phyloP scores from a whole-genome alignment of 345 rosid genomes.

The Gossypium rotundifolium region DNA sequence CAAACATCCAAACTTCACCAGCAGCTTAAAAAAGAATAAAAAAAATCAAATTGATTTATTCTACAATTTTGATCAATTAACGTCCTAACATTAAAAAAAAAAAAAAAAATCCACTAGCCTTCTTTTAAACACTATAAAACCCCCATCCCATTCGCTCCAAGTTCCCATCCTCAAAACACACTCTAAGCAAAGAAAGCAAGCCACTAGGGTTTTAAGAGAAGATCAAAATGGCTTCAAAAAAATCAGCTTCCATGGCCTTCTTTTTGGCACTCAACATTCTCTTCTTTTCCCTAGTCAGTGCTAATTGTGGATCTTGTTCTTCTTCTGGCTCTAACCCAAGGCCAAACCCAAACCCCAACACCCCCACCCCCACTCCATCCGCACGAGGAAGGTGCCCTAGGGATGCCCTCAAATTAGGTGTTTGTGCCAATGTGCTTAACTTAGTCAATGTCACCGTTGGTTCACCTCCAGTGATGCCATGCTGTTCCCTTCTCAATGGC shows the following conservation, averaged over 20 bases:
- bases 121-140: conserved; percentile 39
- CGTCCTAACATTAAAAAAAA: conserved; percentile 1
- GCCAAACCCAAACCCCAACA: background rate
- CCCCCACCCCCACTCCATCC: conserved; percentile 15
- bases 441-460: conserved; percentile 33
- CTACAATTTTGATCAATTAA: background rate
- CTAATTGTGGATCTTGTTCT: conserved; percentile 39
- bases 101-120: background rate
- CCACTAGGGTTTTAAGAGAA: conserved; percentile 9
- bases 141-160: conserved; percentile 14
- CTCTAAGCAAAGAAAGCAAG: background rate
- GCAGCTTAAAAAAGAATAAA: background rate
- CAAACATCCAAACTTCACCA: conserved; percentile 29
- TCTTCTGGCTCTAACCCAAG: conserved; percentile 35
- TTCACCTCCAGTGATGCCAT: conserved; percentile 30
- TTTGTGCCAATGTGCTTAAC: conserved; percentile 38
- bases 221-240: conserved; percentile 41
- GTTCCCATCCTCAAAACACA: conserved; percentile 18
- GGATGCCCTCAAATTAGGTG: conserved; percentile 49
- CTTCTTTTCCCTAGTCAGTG: conserved; percentile 38
- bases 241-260: conserved; percentile 36
- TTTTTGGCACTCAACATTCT: conserved; percentile 46
- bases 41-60: background rate
- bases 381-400: conserved; percentile 33
- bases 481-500: conserved; percentile 49